These are phyloP conservation scores for Pythium vanterpoolii DNA, from an alignment of 352 stramenopile genomes.

Conservation along the genomic window DNA sequence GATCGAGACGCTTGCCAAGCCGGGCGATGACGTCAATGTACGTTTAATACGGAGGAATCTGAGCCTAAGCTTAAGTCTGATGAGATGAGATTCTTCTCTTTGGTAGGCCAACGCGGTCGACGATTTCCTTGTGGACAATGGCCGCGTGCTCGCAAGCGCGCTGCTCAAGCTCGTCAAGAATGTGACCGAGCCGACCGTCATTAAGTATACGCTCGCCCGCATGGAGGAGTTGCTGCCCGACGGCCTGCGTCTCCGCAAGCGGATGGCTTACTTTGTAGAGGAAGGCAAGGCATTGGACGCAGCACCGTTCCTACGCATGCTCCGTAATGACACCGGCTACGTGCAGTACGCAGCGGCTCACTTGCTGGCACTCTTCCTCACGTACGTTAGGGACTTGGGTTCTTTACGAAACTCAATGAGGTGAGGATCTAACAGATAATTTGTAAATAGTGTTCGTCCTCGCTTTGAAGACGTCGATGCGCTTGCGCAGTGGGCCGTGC, in stretches of 20 bases:
- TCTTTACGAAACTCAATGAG: neutral
- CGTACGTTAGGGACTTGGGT: slow-evolving; percentile 28
- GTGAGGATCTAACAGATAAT: too few species aligned
- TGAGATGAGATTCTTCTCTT: neutral
- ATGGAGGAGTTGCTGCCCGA: slow-evolving; percentile 86
- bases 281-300: slow-evolving; percentile 74
- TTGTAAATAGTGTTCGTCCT: slow-evolving; percentile 67
- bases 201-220: slow-evolving; percentile 84
- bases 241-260: slow-evolving; percentile 71
- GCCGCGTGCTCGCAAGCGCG: slow-evolving; percentile 49
- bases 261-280: slow-evolving; percentile 73
- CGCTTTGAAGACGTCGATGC: slow-evolving; percentile 78
- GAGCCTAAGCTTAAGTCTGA: neutral
- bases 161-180: slow-evolving; percentile 87
- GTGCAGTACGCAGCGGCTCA: slow-evolving; percentile 79
- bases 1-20: slow-evolving; percentile 74
- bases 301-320: slow-evolving; percentile 77
- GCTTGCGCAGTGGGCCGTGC: slow-evolving; percentile 73
- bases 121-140: slow-evolving; percentile 72
- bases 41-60: neutral
- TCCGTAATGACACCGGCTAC: slow-evolving; percentile 84
- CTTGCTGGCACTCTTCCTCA: slow-evolving; percentile 82
- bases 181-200: slow-evolving; percentile 82
- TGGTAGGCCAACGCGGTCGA: slow-evolving; percentile 61
- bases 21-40: slow-evolving; percentile 53